phyloP scores from a whole-genome alignment of 371 early-diverging fungal species.

The Lichtheimia corymbifera region DNA sequence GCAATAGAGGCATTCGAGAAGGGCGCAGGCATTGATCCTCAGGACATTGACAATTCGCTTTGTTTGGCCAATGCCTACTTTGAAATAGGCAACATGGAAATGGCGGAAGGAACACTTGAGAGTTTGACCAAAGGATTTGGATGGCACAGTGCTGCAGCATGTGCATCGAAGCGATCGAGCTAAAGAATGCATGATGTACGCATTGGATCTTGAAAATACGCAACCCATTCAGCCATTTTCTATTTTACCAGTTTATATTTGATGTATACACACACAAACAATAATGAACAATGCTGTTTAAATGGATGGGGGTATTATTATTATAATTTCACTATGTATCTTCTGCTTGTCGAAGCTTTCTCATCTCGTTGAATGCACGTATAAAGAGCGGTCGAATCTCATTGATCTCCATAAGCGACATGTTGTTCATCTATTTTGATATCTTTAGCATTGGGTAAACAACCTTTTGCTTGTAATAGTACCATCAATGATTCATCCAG shows the following conservation, averaged over 20 bases:
- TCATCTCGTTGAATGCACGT: constrained; percentile 72
- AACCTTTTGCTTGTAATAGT: neutral
- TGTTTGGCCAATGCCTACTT: constrained; percentile 51
- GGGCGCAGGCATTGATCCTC: constrained; percentile 49
- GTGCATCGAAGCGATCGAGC: constrained; percentile 59
- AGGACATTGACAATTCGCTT: constrained; percentile 44
- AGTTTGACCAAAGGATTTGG: constrained; percentile 56
- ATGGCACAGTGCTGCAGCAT: constrained; percentile 68
- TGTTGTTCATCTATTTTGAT: constrained; percentile 68
- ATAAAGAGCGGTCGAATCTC: constrained; percentile 87
- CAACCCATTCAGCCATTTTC: constrained; percentile 66
- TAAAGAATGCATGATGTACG: constrained; percentile 70
- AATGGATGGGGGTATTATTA: no score
- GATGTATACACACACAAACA: neutral
- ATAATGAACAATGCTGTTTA: neutral
- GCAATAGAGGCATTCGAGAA: constrained; percentile 58
- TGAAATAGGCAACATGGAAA: constrained; percentile 39
- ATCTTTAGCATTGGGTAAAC: no score
- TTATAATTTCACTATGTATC: no score
- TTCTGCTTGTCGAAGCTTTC: constrained; percentile 35
- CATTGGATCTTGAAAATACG: constrained; percentile 68
- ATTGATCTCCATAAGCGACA: constrained; percentile 86
- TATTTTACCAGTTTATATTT: constrained; percentile 42
- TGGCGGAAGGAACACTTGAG: constrained; percentile 62
- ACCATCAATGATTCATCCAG: constrained; percentile 70